Percentiles rank a stretch among this genome's conserved stretches.
These are phyloP conservation scores for Fraxinus dipetala DNA, from an alignment of 305 asterid species.

Conservation along the genomic window DNA sequence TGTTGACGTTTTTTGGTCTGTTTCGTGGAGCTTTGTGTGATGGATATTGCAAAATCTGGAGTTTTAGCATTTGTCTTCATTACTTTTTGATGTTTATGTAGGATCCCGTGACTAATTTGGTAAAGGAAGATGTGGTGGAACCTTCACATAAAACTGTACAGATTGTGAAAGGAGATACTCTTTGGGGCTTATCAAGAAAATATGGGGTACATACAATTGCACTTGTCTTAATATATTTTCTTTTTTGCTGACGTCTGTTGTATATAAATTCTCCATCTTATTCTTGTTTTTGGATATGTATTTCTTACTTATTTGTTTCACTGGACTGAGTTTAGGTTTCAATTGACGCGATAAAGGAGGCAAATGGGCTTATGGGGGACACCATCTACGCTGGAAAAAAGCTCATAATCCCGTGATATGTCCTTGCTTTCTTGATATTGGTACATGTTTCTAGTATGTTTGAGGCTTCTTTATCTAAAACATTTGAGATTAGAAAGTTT, in stretches of 20 bases:
- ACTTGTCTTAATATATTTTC: not conserved
- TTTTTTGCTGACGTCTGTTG: not conserved
- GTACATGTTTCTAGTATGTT: not conserved
- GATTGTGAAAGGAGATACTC: constrained; percentile 40
- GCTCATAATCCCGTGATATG: constrained; percentile 29
- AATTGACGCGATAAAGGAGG: constrained; percentile 39
- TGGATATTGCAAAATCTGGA: not conserved
- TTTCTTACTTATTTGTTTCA: not conserved
- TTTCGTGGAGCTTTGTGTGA: not conserved
- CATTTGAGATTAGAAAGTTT: not conserved
- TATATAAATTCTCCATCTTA: not conserved
- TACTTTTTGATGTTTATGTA: not conserved
- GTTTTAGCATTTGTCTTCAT: not conserved
- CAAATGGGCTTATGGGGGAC: constrained; percentile 37
- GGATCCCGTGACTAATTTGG: constrained; percentile 21
- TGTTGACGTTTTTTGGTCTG: not conserved
- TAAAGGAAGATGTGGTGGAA: constrained; percentile 23
- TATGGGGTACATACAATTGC: constrained; percentile 27
- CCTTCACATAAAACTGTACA: constrained; percentile 25
- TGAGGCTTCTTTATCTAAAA: not conserved
- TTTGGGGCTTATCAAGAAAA: constrained; percentile 38
- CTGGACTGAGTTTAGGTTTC: constrained; percentile 29
- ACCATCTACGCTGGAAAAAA: constrained; percentile 40
- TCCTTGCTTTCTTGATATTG: not conserved
- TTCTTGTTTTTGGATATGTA: not conserved